Conservation (phyloP, 108 stramenopile genomes). For the Skeletonema grethae region DNA sequence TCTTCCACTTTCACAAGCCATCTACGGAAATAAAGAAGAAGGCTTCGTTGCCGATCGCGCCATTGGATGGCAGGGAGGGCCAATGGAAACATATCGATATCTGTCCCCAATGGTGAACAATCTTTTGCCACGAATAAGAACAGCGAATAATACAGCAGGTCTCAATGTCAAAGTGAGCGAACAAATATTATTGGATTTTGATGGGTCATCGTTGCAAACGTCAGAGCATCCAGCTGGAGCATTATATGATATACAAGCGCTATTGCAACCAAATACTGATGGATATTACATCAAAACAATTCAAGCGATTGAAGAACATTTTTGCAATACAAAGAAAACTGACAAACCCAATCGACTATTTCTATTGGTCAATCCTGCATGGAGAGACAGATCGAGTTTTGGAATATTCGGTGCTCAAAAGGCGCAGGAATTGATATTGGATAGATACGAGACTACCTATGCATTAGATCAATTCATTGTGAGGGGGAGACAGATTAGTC, state of each 20-base stretch:
- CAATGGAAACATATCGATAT: slow-evolving; percentile 37
- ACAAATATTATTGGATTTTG: slow-evolving; percentile 40
- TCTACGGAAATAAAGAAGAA: slow-evolving; percentile 36
- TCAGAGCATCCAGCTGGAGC: slow-evolving; percentile 30
- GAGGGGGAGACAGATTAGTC: slow-evolving; percentile 18
- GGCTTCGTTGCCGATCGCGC: slow-evolving; percentile 34
- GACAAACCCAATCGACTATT: slow-evolving; percentile 32
- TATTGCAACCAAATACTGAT: slow-evolving; percentile 39
- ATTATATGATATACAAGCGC: slow-evolving; percentile 23
- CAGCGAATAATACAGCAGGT: slow-evolving; percentile 7
- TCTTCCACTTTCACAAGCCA: slow-evolving; percentile 33
- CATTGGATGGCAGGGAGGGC: slow-evolving; percentile 48
- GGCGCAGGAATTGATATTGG: slow-evolving; percentile 31
- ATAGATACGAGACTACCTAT: slow-evolving; percentile 34
- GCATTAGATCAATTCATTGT: slow-evolving; percentile 39
- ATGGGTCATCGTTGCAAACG: slow-evolving; percentile 26
- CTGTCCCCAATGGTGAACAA: slow-evolving; percentile 19
- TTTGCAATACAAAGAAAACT: slow-evolving; percentile 26
- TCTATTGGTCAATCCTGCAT: slow-evolving; percentile 38
- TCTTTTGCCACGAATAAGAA: slow-evolving; percentile 13
- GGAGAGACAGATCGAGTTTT: slow-evolving; percentile 37
- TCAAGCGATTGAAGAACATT: slow-evolving; percentile 28
- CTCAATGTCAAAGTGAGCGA: slow-evolving; percentile 14
- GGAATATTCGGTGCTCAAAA: slow-evolving; percentile 33
- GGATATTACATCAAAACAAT: slow-evolving; percentile 25